A percentile compares a stretch with the other conserved stretches of the same genome.
Conservation (phyloP, 768 basidiomycete species). For the Mycena sanguinolenta region DNA sequence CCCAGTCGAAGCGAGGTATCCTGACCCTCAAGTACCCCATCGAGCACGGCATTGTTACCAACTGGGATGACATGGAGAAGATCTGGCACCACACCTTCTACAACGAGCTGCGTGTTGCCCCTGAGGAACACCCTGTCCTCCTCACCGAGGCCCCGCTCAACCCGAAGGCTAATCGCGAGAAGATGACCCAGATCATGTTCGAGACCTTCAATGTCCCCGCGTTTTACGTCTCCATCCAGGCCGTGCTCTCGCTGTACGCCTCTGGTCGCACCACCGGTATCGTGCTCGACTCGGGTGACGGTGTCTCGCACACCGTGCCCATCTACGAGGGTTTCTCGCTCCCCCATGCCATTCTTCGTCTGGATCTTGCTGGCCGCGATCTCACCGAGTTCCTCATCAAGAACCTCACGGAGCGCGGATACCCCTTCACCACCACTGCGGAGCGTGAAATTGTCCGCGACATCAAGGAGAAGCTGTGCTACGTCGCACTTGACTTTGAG, state of each 20-base stretch:
- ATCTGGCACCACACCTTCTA: constrained; percentile 19
- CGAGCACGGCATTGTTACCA: constrained; percentile 18
- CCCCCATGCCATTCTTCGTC: constrained; percentile 75
- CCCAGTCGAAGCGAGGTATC: constrained; percentile 79
- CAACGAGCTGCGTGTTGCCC: constrained; percentile 19
- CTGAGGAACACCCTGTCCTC: constrained; percentile 52
- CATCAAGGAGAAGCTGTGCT: constrained; percentile 81
- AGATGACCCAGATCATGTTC: constrained; percentile 38
- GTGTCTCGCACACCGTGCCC: constrained; percentile 17
- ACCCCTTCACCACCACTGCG: constrained; percentile 80
- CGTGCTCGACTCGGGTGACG: constrained; percentile 18
- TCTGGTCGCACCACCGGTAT: constrained; percentile 19
- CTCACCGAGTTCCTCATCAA: constrained; percentile 71
- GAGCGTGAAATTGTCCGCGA: constrained; percentile 83
- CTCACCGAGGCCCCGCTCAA: constrained; percentile 78
- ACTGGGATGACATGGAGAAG: constrained; percentile 28
- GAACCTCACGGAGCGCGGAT: constrained; percentile 77
- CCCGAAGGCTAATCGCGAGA: constrained; percentile 77
- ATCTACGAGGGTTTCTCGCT: constrained; percentile 69
- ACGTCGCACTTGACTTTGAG: constrained; percentile 48
- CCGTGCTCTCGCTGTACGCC: constrained; percentile 16
- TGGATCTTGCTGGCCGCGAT: constrained; percentile 76
- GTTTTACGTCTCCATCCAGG: constrained; percentile 8
- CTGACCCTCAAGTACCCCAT: constrained; percentile 78
- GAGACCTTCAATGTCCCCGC: constrained; percentile 27